Evolutionary conservation across 257 asterid genomes (phyloP).

Genomic region (Nicotiana tabacum): DNA sequence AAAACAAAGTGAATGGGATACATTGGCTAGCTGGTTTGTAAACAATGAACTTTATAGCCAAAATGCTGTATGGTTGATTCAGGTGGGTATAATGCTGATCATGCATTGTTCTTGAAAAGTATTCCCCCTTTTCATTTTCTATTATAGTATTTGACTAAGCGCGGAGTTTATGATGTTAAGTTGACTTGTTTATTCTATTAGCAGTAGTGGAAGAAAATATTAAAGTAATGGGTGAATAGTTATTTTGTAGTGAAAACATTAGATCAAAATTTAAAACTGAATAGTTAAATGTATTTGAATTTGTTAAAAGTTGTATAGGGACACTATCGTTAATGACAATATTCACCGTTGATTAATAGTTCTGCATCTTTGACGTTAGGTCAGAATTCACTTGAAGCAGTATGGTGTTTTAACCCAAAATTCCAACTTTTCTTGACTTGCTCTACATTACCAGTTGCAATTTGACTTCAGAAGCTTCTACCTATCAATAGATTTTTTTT

Average conservation of each 20-base stretch:
- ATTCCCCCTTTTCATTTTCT: neutral
- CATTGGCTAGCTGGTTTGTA: constrained; percentile 87
- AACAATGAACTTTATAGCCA: constrained; percentile 70
- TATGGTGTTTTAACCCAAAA: neutral
- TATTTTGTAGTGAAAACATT: constrained; percentile 3
- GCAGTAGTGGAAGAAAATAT: neutral
- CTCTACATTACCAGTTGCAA: neutral
- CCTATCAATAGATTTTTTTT: too few relatives aligned
- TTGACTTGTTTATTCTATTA: constrained; percentile 1
- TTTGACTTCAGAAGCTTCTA: neutral
- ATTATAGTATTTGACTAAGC: neutral
- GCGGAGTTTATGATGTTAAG: neutral
- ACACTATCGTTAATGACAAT: neutral
- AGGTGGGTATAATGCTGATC: constrained; percentile 39
- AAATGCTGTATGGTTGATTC: constrained; percentile 93
- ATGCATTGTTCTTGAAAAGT: neutral
- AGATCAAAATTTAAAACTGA: neutral
- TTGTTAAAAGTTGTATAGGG: neutral
- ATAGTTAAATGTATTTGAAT: neutral
- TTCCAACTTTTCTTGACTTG: neutral
- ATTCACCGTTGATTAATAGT: neutral
- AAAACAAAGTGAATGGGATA: constrained; percentile 95
- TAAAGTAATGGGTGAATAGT: neutral
- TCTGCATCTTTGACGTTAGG: neutral
- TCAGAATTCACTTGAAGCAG: neutral